Percentiles rank a stretch among this genome's conserved stretches.
phyloP scores from a whole-genome alignment of 306 rosid genomes.

The Dryas drummondii region DNA sequence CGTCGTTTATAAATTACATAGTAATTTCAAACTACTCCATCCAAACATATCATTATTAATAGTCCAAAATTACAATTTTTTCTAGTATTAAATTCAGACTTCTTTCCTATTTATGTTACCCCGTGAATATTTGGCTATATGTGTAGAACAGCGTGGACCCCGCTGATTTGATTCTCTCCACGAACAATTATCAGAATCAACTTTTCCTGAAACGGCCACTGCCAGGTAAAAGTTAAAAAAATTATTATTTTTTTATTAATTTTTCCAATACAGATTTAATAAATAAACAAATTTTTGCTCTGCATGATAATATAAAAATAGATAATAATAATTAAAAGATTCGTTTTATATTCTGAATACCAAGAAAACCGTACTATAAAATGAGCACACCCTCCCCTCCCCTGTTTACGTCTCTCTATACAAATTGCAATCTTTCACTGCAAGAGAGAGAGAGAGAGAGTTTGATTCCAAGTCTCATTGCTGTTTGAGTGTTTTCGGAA shows the following conservation, averaged over 20 bases:
- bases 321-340: neutral
- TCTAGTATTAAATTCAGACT: no score
- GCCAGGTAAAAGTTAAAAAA: neutral
- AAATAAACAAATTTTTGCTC: neutral
- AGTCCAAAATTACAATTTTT: no score
- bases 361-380: constrained; percentile 18
- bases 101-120: neutral
- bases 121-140: neutral
- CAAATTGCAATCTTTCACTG: neutral
- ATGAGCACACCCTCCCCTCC: neutral
- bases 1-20: no score
- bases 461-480: neutral
- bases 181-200: neutral
- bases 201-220: neutral
- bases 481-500: neutral
- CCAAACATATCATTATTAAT: no score
- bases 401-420: neutral
- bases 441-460: neutral
- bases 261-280: neutral
- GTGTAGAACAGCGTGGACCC: constrained; percentile 5
- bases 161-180: neutral
- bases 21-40: no score
- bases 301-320: neutral
- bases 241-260: neutral
- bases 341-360: neutral